Evolutionary conservation across 2,329 filamentous ascomycete species (phyloP), one percentile per base, ranked within the genome.

Genomic region (Kalmusia sp.): DNA sequence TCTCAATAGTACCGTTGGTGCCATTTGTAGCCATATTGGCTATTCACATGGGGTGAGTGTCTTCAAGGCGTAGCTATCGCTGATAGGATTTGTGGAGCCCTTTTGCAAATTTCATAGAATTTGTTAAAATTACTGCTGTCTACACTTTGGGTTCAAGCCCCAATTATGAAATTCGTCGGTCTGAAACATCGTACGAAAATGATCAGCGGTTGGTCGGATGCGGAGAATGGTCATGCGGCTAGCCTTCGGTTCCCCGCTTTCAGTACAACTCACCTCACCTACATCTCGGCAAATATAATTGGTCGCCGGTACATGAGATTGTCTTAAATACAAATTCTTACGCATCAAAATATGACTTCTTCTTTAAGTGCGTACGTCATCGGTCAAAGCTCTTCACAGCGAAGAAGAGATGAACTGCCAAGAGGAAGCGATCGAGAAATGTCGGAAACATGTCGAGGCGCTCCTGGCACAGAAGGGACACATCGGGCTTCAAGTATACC

Each of bases 381-480:
- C 19, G 9, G 12, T 24, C 30, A 15, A 19, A 39, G 14, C 7
- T n/a, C n/a, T n/a, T n/a, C n/a, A n/a, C n/a, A n/a, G n/a, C n/a
- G n/a, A n/a, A n/a, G n/a, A n/a, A 50, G 30, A 43, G 19, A 49
- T 39, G 34, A 3, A 30, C n/a, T 7, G 11, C 12, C 11, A 39
- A 22, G 40, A 50, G 14, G 21, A 35, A 17, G 5, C 21, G 8
- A 30, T 58, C 24, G 25, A 58, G 15, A 38, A 49, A 17, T 58
- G 55, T 33, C 57, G 41, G n/a, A 44, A 21, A 5, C 53, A 62
- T 45, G 25, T 62, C 22, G 51, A 58, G 9, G 48, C 53, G 3
- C 33, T 59, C 1, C 33, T 62, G 31, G 39, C 30, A 3, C 4
- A 22, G 3, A 52, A 39, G 28, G 51, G 51, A 1, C 44, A 50